Base-by-base conservation (phyloP, 2,329 filamentous ascomycete species). In the Eurotiales sp. region DNA sequence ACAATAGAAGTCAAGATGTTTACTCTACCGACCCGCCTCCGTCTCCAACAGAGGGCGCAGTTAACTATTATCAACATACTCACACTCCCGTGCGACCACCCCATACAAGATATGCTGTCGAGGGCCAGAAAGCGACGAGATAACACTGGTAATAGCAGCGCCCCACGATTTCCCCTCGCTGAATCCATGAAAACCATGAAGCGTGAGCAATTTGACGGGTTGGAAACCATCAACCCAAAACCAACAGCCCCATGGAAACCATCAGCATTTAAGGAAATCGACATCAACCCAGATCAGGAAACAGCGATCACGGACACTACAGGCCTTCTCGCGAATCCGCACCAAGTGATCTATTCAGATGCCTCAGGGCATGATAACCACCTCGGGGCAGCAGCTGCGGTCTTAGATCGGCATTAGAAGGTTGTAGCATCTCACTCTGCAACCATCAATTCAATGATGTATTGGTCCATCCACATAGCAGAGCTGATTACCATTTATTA, bases 181-280 rank as follows among this genome's bases (percentile, higher is more conserved):
- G 57, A 43, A 43, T 23, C 22, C 3, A 23, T 43, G 10, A 23
- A 22, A 25, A 43, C 21, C 3, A 4, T 43, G 21, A 14, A 43
- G 14, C 40, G 23, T 22, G n/a, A 2, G 14, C 10, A n/a, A 43
- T 11, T 43, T 2, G 58, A 57, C 39, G 55, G 1, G 23, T 41
- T 65, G 15, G 61, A 65, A 39, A 62, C 25, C 8, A 64, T 63
- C 8, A 54, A 62, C 43, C 56, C 56, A 43, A 42, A 22, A 0
- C 56, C 56, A 17, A 40, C 56, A 15, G 43, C 53, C 43, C 62
- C 55, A 10, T 65, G 56, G 61, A 53, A 54, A 34, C 10, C 15
- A 4, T 41, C 57, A 10, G 17, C 53, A 21, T 65, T 62, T 49
- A 19, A 45, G 10, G 46, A 61, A 41, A 62, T 64, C 15, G 51